These are phyloP conservation scores for Priceomyces medius DNA, from an alignment of 805 yeast genomes.

Conservation along the genomic window DNA sequence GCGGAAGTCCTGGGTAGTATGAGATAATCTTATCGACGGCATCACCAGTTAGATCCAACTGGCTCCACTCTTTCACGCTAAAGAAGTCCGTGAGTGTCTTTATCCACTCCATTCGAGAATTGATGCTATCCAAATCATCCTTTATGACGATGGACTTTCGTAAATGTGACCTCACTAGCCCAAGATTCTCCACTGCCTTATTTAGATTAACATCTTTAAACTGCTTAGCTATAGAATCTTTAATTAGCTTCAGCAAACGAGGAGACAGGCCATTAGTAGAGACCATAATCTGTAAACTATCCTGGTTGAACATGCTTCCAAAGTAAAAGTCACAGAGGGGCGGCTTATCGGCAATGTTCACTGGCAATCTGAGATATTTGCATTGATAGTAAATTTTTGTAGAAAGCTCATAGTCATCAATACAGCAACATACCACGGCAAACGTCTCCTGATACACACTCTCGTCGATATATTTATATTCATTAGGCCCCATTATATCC, in stretches of 20 bases:
- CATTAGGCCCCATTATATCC: conserved; percentile 7
- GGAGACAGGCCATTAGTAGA: conserved; percentile 85
- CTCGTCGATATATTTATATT: conserved; percentile 29
- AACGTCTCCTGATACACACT: conserved; percentile 43
- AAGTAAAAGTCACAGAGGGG: conserved; percentile 82
- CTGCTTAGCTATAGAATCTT: conserved; percentile 53
- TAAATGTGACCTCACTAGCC: conserved; percentile 50
- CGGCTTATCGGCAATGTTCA: conserved; percentile 84
- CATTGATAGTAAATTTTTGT: conserved; percentile 53
- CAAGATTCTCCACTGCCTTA: conserved; percentile 60
- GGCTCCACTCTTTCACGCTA: conserved; percentile 59
- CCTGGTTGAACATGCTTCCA: conserved; percentile 73
- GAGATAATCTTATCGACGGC: conserved; percentile 41
- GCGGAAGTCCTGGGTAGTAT: conserved; percentile 53
- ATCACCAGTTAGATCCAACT: conserved; percentile 30
- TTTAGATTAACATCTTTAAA: conserved; percentile 48
- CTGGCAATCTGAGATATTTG: conserved; percentile 50
- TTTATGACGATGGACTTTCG: conserved; percentile 45
- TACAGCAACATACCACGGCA: conserved; percentile 69
- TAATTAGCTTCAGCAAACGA: conserved; percentile 55
- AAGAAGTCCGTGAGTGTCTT: conserved; percentile 60
- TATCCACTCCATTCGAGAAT: conserved; percentile 71
- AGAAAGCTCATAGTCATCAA: conserved; percentile 66
- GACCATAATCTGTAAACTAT: conserved; percentile 75
- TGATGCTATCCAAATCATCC: conserved; percentile 49